Evolutionary conservation across 768 basidiomycete genomes (phyloP).

Genomic region (Agaricus blazei): DNA sequence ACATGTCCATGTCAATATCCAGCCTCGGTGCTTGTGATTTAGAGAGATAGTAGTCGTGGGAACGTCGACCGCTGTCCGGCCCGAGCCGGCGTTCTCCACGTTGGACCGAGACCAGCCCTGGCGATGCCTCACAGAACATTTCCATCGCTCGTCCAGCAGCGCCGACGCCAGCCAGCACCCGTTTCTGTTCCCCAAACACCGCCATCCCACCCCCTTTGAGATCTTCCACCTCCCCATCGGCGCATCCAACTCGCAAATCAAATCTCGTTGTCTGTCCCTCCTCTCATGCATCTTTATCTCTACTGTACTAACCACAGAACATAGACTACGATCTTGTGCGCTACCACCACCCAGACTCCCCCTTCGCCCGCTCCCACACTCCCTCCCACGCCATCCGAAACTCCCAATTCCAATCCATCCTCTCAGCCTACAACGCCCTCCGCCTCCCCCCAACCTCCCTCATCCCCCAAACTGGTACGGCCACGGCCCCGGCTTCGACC

Average conservation of each 20-base stretch:
- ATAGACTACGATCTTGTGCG: constrained; percentile 73
- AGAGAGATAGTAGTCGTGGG: no score
- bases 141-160: no score
- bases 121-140: no score
- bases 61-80: no score
- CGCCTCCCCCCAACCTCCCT: constrained; percentile 26
- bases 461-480: constrained; percentile 10
- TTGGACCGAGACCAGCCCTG: no score
- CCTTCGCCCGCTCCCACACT: neutral
- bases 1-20: no score
- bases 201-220: constrained; percentile 59
- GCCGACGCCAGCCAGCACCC: constrained; percentile 8
- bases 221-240: constrained; percentile 60
- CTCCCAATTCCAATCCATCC: constrained; percentile 26
- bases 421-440: constrained; percentile 57
- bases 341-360: constrained; percentile 65
- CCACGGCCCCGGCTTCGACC: constrained; percentile 27
- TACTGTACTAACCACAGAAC: neutral
- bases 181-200: constrained; percentile 46
- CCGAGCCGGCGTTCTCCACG: no score
- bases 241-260: constrained; percentile 58
- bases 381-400: neutral
- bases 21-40: no score
- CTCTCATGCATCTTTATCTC: neutral
- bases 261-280: constrained; percentile 53